Percentiles rank a stretch among this genome's conserved stretches.
Evolutionary conservation across 2,329 filamentous ascomycete species (phyloP).

Genomic region (Penicillium freii): DNA sequence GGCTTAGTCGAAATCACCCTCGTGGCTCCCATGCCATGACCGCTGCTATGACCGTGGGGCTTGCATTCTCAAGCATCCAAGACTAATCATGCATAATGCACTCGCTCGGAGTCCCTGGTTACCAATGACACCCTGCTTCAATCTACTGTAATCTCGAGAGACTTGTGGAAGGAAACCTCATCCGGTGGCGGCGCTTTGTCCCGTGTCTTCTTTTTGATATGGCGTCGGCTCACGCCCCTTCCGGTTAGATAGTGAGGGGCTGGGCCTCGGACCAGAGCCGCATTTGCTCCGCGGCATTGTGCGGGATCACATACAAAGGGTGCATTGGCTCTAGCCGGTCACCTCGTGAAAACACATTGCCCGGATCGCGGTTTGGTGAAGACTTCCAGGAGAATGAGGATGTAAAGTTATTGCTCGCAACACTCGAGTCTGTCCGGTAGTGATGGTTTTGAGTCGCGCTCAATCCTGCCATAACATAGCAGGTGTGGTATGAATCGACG

Average conservation of each 20-base stretch:
- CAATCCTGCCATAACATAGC: constrained; percentile 84
- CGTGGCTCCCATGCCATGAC: constrained; percentile 16
- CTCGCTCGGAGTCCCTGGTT: constrained; percentile 7
- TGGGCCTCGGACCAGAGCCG: constrained; percentile 60
- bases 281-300: constrained; percentile 63
- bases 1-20: constrained; percentile 1
- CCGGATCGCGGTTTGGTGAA: constrained; percentile 43
- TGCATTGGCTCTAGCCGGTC: constrained; percentile 72
- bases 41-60: constrained; percentile 9
- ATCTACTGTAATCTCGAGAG: background rate
- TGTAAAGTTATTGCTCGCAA: constrained; percentile 32
- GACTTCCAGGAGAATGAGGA: constrained; percentile 42
- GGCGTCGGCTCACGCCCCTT: background rate
- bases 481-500: constrained; percentile 88
- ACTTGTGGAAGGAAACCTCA: background rate
- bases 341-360: constrained; percentile 66
- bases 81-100: constrained; percentile 5
- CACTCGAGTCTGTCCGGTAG: constrained; percentile 42
- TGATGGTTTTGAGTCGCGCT: constrained; percentile 73
- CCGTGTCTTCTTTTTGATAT: background rate
- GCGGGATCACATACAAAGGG: constrained; percentile 81
- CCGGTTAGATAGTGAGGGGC: constrained; percentile 16
- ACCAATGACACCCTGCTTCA: background rate
- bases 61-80: constrained; percentile 1
- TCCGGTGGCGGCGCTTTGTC: background rate